Base-by-base conservation (phyloP, 768 basidiomycete species). In the Leccinellum luteum region DNA sequence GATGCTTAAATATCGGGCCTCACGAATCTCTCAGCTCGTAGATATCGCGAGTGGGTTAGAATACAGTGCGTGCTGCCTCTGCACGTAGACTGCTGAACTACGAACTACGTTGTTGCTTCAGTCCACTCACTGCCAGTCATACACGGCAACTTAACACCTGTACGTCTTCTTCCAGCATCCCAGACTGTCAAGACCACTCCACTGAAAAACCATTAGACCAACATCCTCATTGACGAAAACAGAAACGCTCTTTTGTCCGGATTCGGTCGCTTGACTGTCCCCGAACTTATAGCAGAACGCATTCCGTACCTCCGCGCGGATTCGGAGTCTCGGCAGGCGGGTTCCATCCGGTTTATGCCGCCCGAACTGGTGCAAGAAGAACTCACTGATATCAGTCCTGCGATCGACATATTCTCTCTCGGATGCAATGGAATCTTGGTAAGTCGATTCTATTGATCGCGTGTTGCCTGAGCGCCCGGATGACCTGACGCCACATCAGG, bases 31-130 rank as follows among this genome's bases (percentile, higher is more conserved):
- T 15, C 21, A 62, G 61, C 61, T 62, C 13, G 56, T 54, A 6
- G 60, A 63, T 44, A 63, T 62, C 47, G 43, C 61, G 19, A 63
- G 53, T n/a, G 60, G 61, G 13, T 17, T 62, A 19, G 61, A 62
- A 15, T 63, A 62, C 43, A 50, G 56, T 63, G 25, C 13, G 61
- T 54, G 14, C 43, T 21, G 17, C 27, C 19, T 43, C 12, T 6
- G 25, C 17, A 38, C 28, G 34, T 23, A n/a, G 8, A 12, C 25
- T 25, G 25, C 17, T 34, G 5, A 28, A 8, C 30, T 25, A 4
- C 10, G 12, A 27, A 19, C 48, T n/a, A 53, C 14, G 13, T 38
- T 23, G 17, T 38, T 2, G 12, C 4, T 21, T 15, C 17, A 63
- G 61, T 62, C 13, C 61, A 62, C 38, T 62, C 61, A 6, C 41